phyloP scores from a whole-genome alignment of 257 asterid species.

The Gentiana dahurica region DNA sequence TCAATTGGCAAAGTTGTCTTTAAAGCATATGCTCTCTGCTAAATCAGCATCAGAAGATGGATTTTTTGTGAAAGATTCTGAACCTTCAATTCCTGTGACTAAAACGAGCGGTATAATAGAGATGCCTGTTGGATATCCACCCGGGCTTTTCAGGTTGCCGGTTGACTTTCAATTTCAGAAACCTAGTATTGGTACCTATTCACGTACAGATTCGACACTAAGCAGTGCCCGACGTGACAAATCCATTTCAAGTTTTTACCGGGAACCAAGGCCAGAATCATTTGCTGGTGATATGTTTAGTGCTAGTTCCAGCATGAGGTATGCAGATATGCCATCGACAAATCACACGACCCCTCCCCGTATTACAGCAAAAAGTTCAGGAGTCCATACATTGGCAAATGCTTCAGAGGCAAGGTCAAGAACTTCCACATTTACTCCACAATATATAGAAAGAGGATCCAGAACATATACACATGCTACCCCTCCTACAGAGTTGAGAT shows the following conservation, averaged over 20 bases:
- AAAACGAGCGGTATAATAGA: constrained; percentile 16
- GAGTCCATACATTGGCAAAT: constrained; percentile 14
- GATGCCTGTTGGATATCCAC: constrained; percentile 30
- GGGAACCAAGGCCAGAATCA: constrained; percentile 23
- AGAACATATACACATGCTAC: too few relatives aligned
- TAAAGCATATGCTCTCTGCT: constrained; percentile 33
- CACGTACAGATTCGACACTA: constrained; percentile 9
- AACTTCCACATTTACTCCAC: too few relatives aligned
- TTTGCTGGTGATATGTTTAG: constrained; percentile 13
- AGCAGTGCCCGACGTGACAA: constrained; percentile 12
- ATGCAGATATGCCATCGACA: constrained; percentile 14
- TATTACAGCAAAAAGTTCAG: constrained; percentile 15
- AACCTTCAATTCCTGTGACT: constrained; percentile 19
- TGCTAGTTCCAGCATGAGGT: constrained; percentile 14
- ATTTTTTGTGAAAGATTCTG: constrained; percentile 12
- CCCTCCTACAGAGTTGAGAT: too few relatives aligned
- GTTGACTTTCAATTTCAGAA: constrained; percentile 37
- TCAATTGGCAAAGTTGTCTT: constrained; percentile 50
- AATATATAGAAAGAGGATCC: too few relatives aligned
- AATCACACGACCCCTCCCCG: constrained; percentile 19
- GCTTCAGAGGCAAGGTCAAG: too few relatives aligned
- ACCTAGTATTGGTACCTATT: constrained; percentile 10
- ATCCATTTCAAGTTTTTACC: constrained; percentile 19
- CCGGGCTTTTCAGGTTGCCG: constrained; percentile 71
- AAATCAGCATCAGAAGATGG: constrained; percentile 11